Conservation (phyloP, 2,329 filamentous ascomycete species). For the Fusarium cyanostomum region DNA sequence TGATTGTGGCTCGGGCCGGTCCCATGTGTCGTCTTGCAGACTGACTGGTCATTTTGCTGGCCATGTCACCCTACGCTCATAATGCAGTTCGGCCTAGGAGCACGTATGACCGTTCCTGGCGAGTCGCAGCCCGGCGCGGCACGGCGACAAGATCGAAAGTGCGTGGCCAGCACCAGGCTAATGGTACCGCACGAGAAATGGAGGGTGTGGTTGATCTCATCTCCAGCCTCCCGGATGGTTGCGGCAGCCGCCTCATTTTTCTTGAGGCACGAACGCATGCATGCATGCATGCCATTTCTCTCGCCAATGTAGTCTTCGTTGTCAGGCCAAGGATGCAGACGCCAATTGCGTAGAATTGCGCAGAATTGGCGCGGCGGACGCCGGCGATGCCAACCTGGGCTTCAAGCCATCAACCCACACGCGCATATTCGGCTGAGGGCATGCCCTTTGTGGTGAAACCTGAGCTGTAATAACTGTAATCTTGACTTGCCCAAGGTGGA, state of each 20-base stretch:
- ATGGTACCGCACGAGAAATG: slow-evolving; percentile 11
- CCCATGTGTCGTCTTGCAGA: slow-evolving; percentile 43
- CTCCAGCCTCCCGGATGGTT: slow-evolving; percentile 10
- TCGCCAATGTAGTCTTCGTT: slow-evolving; percentile 5
- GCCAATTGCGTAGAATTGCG: background rate
- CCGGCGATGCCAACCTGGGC: slow-evolving; percentile 6
- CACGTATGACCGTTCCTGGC: slow-evolving; percentile 31
- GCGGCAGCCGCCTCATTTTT: slow-evolving; percentile 16
- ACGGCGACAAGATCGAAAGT: slow-evolving; percentile 26
- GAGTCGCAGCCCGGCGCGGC: slow-evolving; percentile 29
- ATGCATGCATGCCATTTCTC: background rate
- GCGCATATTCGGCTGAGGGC: background rate
- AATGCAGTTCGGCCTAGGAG: slow-evolving; percentile 21
- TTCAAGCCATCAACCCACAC: slow-evolving; percentile 1
- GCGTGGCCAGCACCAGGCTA: slow-evolving; percentile 19
- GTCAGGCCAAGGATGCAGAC: slow-evolving; percentile 19
- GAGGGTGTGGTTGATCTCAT: slow-evolving; percentile 16
- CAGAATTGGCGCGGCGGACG: background rate
- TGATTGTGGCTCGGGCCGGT: slow-evolving; percentile 42
- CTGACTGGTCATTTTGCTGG: slow-evolving; percentile 38
- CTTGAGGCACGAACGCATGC: slow-evolving; percentile 9
- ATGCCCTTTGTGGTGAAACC: background rate
- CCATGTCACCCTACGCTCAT: slow-evolving; percentile 23
- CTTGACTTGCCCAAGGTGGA: background rate
- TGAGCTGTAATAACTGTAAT: background rate